Conservation (phyloP, 2,329 filamentous ascomycete genomes). For the Trichoderma aggressivum region DNA sequence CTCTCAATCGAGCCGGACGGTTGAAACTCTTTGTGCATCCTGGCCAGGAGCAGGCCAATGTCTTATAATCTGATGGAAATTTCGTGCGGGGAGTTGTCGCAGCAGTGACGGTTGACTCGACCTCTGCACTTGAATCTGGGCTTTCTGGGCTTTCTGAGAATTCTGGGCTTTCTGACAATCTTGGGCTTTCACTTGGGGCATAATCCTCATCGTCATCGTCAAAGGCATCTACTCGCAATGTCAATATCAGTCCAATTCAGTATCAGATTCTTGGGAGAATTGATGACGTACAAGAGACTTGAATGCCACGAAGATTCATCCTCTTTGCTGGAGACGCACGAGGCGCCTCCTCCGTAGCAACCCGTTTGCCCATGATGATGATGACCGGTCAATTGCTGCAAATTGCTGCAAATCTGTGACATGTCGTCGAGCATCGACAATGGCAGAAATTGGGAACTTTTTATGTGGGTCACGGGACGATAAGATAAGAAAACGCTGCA, state of each 20-base stretch:
- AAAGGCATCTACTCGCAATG: slow-evolving; percentile 8
- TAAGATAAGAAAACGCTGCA: not conserved
- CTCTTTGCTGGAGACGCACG: slow-evolving; percentile 30
- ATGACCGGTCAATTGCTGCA: not conserved
- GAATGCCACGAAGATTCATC: slow-evolving; percentile 21
- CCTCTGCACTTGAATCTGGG: slow-evolving; percentile 33
- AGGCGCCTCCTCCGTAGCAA: slow-evolving; percentile 25
- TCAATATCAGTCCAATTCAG: not conserved
- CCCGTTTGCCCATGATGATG: slow-evolving; percentile 33
- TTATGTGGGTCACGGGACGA: slow-evolving; percentile 17
- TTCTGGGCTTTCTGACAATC: not conserved
- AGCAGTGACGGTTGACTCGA: slow-evolving; percentile 32
- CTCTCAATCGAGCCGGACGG: slow-evolving; percentile 73
- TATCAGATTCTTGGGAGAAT: not conserved
- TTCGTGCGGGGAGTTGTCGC: slow-evolving; percentile 46
- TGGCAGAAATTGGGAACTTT: slow-evolving; percentile 34
- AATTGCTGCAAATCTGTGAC: not conserved
- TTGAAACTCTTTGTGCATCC: slow-evolving; percentile 83
- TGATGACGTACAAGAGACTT: slow-evolving; percentile 25
- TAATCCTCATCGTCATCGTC: slow-evolving; percentile 33
- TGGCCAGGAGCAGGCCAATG: slow-evolving; percentile 68
- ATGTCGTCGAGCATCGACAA: slow-evolving; percentile 10
- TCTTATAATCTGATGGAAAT: slow-evolving; percentile 71
- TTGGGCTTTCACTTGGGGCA: slow-evolving; percentile 25
- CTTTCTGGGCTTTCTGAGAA: slow-evolving; percentile 18